Conservation (phyloP, 441 rosid genomes). For the Omphalea diandra region DNA sequence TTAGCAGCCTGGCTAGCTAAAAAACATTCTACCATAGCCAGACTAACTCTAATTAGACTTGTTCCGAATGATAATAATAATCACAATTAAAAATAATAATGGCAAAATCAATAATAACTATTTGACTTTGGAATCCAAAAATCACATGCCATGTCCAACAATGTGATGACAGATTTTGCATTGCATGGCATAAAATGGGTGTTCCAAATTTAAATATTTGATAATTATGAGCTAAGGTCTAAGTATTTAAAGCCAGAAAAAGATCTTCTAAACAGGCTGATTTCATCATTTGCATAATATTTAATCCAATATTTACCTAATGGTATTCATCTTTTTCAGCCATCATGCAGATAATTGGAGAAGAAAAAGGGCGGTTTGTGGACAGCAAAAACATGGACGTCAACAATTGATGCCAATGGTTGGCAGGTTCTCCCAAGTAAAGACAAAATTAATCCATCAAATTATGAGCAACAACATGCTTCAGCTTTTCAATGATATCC, state of each 20-base stretch:
- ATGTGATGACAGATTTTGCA: not conserved
- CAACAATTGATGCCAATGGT: not conserved
- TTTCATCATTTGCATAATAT: not conserved
- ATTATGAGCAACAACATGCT: not conserved
- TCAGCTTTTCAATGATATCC: not conserved
- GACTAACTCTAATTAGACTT: not conserved
- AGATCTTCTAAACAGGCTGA: not conserved
- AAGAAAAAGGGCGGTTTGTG: not conserved
- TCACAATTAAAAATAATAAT: not conserved
- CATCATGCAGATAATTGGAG: not conserved
- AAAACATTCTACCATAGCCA: not conserved
- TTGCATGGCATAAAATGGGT: conserved; percentile 4
- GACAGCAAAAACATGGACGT: not conserved
- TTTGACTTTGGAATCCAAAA: not conserved
- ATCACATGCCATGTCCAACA: conserved; percentile 6
- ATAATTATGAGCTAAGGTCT: not conserved
- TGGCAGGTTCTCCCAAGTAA: not conserved
- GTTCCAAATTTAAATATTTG: not conserved
- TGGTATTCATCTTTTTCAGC: not conserved
- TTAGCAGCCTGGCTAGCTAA: not conserved
- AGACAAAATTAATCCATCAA: not conserved
- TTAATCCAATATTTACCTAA: not conserved
- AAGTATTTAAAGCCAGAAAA: no score
- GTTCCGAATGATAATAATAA: not conserved
- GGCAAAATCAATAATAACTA: not conserved